These are phyloP conservation scores for Paecilomyces sp. DNA, from an alignment of 2,329 filamentous ascomycete species.

Conservation along the genomic window DNA sequence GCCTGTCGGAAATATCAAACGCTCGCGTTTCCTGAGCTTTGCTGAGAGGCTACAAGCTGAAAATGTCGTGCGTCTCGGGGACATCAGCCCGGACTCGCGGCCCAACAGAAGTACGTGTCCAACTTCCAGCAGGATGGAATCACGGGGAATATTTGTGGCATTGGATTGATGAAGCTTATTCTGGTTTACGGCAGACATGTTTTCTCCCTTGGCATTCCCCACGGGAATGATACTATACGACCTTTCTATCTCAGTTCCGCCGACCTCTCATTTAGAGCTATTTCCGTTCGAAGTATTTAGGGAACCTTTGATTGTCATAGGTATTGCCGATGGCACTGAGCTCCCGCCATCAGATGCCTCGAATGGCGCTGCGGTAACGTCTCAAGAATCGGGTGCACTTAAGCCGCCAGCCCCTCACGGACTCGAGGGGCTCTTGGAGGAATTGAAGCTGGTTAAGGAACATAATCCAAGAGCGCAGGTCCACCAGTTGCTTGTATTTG, in stretches of 20 bases:
- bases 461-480: conserved; percentile 68
- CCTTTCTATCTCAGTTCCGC: conserved; percentile 70
- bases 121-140: neutral
- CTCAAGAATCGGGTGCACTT: conserved; percentile 9
- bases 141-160: neutral
- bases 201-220: conserved; percentile 83
- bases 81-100: conserved; percentile 76
- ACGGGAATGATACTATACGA: conserved; percentile 83
- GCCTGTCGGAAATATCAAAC: conserved; percentile 78
- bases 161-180: conserved; percentile 12
- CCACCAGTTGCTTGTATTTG: conserved; percentile 74
- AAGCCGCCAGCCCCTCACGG: conserved; percentile 31
- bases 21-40: conserved; percentile 71
- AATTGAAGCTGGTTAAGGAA: conserved; percentile 64
- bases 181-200: conserved; percentile 61
- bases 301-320: conserved; percentile 75
- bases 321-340: conserved; percentile 74
- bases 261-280: conserved; percentile 70
- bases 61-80: conserved; percentile 74
- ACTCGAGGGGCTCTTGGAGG: conserved; percentile 44
- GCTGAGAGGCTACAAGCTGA: conserved; percentile 70
- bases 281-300: conserved; percentile 87
- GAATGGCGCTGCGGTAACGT: conserved; percentile 2
- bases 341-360: conserved; percentile 31
- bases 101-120: conserved; percentile 69